phyloP scores from a whole-genome alignment of 2,329 filamentous ascomycete genomes.

The Verticillium isaacii region DNA sequence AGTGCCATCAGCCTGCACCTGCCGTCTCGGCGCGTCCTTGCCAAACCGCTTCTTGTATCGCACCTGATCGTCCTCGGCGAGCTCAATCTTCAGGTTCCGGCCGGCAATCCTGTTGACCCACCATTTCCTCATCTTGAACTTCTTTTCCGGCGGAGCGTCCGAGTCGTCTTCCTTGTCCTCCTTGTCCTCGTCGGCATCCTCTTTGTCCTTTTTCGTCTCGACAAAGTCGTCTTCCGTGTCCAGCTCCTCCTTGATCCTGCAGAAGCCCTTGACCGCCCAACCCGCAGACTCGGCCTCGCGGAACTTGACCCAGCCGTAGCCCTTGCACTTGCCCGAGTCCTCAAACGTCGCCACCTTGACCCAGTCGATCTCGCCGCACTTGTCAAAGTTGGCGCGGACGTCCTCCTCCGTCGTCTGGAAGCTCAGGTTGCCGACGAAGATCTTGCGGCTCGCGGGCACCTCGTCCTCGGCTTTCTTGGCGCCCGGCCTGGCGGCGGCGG shows the following conservation, averaged over 20 bases:
- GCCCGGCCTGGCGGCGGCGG: conserved; percentile 15
- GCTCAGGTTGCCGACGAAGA: conserved; percentile 88
- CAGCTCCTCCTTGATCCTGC: conserved; percentile 63
- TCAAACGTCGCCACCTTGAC: conserved; percentile 92
- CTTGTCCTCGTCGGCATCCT: conserved; percentile 36
- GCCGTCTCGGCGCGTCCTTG: conserved; percentile 54
- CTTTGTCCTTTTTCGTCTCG: conserved; percentile 38
- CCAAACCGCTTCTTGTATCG: conserved; percentile 93
- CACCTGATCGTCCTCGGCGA: conserved; percentile 83
- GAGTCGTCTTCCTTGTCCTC: conserved; percentile 28
- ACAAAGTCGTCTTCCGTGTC: conserved; percentile 60
- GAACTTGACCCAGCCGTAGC: conserved; percentile 93
- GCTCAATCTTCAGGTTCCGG: conserved; percentile 79
- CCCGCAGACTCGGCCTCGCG: conserved; percentile 70
- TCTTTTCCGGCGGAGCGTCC: conserved; percentile 19
- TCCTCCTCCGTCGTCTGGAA: conserved; percentile 81
- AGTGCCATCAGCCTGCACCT: conserved; percentile 18
- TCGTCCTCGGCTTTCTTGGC: conserved; percentile 26
- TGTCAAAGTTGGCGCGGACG: conserved; percentile 73
- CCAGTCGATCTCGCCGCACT: conserved; percentile 78
- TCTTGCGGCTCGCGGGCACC: conserved; percentile 62
- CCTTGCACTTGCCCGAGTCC: conserved; percentile 96
- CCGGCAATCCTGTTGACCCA: conserved; percentile 84
- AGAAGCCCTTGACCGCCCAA: conserved; percentile 70
- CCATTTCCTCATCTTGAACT: conserved; percentile 61